Evolutionary conservation across 306 rosid genomes (phyloP), one percentile per base, ranked within the genome.

Genomic region (Lupinus albus): DNA sequence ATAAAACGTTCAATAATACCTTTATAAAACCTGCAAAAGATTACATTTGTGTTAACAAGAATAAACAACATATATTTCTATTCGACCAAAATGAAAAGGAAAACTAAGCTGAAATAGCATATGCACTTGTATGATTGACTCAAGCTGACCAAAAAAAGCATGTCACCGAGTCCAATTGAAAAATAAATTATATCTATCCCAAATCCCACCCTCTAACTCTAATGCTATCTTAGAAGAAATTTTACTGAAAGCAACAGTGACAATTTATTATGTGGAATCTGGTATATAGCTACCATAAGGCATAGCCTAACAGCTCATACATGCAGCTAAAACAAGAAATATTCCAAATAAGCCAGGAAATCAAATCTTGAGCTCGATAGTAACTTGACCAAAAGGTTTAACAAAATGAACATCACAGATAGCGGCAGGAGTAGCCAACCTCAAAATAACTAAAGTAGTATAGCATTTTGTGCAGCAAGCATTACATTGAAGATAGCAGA

Each of bases 21-120:
- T 55, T 63, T 57, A 80, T 90, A 86, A 76, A 47, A 93, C 97
- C 97, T 93, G 86, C 36, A 82, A 68, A 76, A 68, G 17, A 35
- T 20, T 13, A 64, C 35, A 66, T 9, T 14, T 20, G 58, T 62
- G 52, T 62, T 12, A 69, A 61, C 13, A 44, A 62, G 12, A 65
- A 59, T 55, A 61, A 48, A 61, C 36, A 49, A 20, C 16, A n/a
- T 12, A 41, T 32, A 21, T 2, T 52, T 16, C 10, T 35, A 44
- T 21, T 69, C 7, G 38, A 68, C 62, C 21, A 53, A 9, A 53
- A 30, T 9, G 42, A 17, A 55, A 18, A 44, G 13, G 35, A 12
- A 70, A 15, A 47, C 60, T 35, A 36, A 6, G 25, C 8, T 28
- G 25, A 65, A 67, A 61, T 12, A 28, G 38, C 56, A 56, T 30